A percentile compares a stretch with the other conserved stretches of the same genome.
Evolutionary conservation across 208 protist species (phyloP).

Genomic region (Angomonas ambiguus): DNA sequence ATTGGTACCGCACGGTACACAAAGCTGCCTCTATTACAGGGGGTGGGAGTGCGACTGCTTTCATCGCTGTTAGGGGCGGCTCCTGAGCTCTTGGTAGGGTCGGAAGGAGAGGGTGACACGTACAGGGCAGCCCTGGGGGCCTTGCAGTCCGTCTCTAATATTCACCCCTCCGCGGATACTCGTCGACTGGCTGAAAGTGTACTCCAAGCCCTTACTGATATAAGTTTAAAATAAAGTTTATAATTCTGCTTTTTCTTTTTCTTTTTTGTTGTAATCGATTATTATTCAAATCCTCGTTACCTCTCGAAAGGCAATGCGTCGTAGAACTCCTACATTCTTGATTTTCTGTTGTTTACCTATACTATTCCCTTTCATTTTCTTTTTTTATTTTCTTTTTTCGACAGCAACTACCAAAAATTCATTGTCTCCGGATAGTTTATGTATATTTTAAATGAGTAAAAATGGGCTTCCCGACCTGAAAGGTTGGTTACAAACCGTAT

Average conservation of each 20-base stretch:
- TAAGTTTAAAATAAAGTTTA: background rate
- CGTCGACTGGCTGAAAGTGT: conserved; percentile 57
- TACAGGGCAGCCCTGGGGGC: conserved; percentile 23
- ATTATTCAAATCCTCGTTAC: too few relatives aligned
- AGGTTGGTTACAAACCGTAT: background rate
- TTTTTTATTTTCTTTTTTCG: background rate
- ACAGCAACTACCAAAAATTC: too few relatives aligned
- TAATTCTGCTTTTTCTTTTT: conserved; percentile 4
- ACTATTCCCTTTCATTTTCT: background rate
- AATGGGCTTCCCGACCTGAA: background rate
- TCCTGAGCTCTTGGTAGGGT: conserved; percentile 41
- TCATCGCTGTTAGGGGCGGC: conserved; percentile 58
- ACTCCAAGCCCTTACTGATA: conserved; percentile 14
- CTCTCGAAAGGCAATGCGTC: too few relatives aligned
- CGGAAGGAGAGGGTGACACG: background rate
- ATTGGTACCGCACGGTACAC: conserved; percentile 55
- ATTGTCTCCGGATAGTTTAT: too few relatives aligned
- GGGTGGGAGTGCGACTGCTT: conserved; percentile 59
- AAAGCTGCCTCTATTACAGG: conserved; percentile 43
- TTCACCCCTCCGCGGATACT: conserved; percentile 44
- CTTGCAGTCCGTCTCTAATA: conserved; percentile 39
- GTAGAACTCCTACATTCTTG: background rate
- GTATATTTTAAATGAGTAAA: background rate
- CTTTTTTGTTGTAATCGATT: background rate
- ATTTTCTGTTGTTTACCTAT: background rate